These are phyloP conservation scores for Aureoboletus auriporus DNA, from an alignment of 768 basidiomycete genomes.

Conservation along the genomic window DNA sequence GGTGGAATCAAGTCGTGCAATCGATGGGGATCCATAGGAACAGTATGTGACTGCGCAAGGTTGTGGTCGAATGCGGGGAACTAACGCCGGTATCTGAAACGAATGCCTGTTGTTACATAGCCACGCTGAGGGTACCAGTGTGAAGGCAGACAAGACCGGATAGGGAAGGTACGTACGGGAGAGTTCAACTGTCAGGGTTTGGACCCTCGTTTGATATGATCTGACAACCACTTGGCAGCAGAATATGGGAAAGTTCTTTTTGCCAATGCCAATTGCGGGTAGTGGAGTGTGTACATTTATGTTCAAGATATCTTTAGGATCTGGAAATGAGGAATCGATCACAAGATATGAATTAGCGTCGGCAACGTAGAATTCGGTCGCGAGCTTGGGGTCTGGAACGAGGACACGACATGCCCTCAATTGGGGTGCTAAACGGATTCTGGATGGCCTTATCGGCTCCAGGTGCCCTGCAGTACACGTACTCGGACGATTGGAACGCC, in stretches of 20 bases:
- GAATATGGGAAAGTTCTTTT: not conserved
- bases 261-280: not conserved
- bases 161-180: no score
- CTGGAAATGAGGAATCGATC: not conserved
- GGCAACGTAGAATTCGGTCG: not conserved
- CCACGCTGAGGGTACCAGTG: no score
- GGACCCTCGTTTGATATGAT: not conserved
- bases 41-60: not conserved
- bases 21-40: slow-evolving; percentile 13
- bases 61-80: not conserved
- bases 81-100: slow-evolving; percentile 2
- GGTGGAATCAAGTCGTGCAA: slow-evolving; percentile 12
- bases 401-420: slow-evolving; percentile 10
- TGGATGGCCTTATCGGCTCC: not conserved
- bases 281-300: not conserved
- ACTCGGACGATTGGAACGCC: not conserved
- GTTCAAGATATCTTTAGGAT: slow-evolving; percentile 2
- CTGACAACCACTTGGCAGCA: not conserved
- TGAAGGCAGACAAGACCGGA: no score
- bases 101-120: not conserved
- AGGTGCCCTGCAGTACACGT: not conserved
- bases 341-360: not conserved
- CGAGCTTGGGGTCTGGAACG: not conserved
- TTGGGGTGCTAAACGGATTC: slow-evolving; percentile 3
- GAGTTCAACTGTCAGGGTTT: no score